Percentiles rank a stretch among this genome's conserved stretches.
phyloP scores from a whole-genome alignment of 495 filamentous ascomycete genomes.

The Xylaria sp. region DNA sequence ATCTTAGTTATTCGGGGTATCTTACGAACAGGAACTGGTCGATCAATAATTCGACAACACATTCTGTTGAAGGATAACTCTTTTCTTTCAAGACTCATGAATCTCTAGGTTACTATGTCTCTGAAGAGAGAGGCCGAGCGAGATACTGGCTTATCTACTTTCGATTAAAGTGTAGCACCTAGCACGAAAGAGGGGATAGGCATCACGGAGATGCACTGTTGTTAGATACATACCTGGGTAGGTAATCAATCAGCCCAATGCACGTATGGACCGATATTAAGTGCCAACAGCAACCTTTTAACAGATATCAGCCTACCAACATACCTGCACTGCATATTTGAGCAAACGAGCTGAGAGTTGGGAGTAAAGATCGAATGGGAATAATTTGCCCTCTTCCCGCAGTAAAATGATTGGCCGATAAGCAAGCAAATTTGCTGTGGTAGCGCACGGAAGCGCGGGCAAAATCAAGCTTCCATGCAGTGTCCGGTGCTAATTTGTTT shows the following conservation, averaged over 20 bases:
- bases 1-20: neutral
- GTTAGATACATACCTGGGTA: neutral
- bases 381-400: neutral
- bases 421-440: conserved; percentile 1
- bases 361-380: neutral
- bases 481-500: conserved; percentile 18
- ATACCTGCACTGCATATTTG: neutral
- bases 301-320: neutral
- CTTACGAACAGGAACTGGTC: neutral
- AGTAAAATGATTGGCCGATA: neutral
- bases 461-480: neutral
- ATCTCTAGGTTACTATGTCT: neutral
- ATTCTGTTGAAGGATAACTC: neutral
- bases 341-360: neutral
- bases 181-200: neutral
- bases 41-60: neutral
- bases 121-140: neutral
- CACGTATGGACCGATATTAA: too few relatives aligned
- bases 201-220: neutral
- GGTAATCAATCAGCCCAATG: neutral
- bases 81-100: neutral
- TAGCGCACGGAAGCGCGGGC: neutral
- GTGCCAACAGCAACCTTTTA: too few relatives aligned
- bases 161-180: neutral
- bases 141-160: neutral